A percentile compares a stretch with the other conserved stretches of the same genome.
Evolutionary conservation across 2,329 filamentous ascomycete genomes (phyloP).

Genomic region (Venturiaceae sp.): DNA sequence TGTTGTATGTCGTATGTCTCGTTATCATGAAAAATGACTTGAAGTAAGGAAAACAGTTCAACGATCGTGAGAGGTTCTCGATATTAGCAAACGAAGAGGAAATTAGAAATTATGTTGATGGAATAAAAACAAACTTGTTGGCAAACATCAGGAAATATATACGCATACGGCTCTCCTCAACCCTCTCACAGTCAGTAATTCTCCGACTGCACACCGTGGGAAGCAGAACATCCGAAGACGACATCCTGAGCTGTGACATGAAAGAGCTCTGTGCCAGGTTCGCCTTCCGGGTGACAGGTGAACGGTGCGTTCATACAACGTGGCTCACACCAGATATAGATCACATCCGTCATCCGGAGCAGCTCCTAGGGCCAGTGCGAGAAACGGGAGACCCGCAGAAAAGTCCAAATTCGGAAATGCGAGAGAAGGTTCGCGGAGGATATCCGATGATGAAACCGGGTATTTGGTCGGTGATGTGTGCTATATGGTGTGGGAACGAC

Average conservation of each 20-base stretch:
- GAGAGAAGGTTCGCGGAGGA: neutral
- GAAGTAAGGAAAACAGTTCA: no score
- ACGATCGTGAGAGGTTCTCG: neutral
- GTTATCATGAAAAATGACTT: no score
- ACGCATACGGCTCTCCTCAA: neutral
- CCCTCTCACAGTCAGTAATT: neutral
- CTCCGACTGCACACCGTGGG: neutral
- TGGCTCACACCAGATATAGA: neutral
- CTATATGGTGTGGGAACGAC: no score
- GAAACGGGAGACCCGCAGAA: neutral
- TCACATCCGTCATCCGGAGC: neutral
- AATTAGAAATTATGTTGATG: neutral
- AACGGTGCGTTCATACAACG: neutral
- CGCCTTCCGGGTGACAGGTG: neutral
- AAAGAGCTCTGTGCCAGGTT: neutral
- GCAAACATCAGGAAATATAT: neutral
- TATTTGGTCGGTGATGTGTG: neutral
- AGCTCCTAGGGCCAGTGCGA: no score
- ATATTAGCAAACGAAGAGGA: no score
- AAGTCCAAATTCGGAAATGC: neutral
- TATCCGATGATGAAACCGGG: neutral
- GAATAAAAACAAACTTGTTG: neutral
- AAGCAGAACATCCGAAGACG: neutral
- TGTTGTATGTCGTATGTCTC: no score
- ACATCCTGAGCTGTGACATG: neutral